phyloP scores from a whole-genome alignment of 139 green algal species.

The Auxenochlorella pyrenoidosa region DNA sequence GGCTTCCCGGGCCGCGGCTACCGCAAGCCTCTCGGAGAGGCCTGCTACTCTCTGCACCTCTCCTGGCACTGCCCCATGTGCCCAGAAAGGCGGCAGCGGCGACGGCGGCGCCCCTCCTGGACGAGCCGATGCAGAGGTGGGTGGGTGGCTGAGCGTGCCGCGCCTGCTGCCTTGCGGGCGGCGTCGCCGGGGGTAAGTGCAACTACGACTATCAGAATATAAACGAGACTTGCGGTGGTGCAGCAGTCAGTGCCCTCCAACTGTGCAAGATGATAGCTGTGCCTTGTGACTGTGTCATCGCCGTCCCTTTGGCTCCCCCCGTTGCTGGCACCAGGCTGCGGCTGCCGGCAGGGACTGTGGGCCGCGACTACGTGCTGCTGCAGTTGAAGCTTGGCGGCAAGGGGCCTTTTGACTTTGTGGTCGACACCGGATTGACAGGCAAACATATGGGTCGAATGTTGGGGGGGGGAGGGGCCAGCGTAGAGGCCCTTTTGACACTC shows the following conservation, averaged over 20 bases:
- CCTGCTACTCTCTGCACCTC: neutral
- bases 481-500: too few relatives aligned
- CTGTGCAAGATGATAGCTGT: too few relatives aligned
- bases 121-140: conserved; percentile 30
- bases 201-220: too few relatives aligned
- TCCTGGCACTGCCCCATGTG: neutral
- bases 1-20: neutral
- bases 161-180: neutral
- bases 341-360: conserved; percentile 21
- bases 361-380: conserved; percentile 40
- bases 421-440: conserved; percentile 26
- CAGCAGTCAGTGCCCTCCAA: too few relatives aligned
- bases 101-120: neutral
- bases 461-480: too few relatives aligned
- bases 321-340: neutral
- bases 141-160: too few relatives aligned
- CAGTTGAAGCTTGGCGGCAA: conserved; percentile 22
- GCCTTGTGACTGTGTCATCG: too few relatives aligned
- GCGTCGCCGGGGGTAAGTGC: neutral
- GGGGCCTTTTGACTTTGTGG: conserved; percentile 31
- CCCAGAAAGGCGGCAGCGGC: neutral
- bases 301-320: neutral
- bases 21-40: neutral
- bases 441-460: too few relatives aligned
- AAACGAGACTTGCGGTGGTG: too few relatives aligned